These are phyloP conservation scores for Hippophae rhamnoides DNA, from an alignment of 306 rosid species.

Conservation along the genomic window DNA sequence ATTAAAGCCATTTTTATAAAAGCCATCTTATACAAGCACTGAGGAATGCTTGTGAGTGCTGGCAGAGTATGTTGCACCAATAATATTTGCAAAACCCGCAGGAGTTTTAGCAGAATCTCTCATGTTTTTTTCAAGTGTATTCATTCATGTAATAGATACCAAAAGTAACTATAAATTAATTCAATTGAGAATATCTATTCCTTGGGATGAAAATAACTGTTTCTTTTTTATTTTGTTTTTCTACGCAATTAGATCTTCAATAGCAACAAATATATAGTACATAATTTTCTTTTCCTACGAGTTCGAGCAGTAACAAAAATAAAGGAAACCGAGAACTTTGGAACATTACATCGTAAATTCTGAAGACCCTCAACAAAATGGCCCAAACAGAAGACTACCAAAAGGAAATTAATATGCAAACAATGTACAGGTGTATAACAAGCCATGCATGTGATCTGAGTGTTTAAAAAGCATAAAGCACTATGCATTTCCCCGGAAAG, in stretches of 20 bases:
- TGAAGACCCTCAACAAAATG: not conserved
- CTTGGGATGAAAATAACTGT: too few species aligned
- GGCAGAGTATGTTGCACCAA: constrained; percentile 95
- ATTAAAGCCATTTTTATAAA: constrained; percentile 12
- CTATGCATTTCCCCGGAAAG: constrained; percentile 6
- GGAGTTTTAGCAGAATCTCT: constrained; percentile 57
- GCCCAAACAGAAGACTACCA: not conserved
- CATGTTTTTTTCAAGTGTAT: constrained; percentile 37
- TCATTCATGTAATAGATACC: too few species aligned
- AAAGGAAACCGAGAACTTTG: too few species aligned
- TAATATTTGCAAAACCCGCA: constrained; percentile 83
- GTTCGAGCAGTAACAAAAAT: too few species aligned
- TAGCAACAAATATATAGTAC: too few species aligned
- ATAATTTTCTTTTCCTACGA: too few species aligned
- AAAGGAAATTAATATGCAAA: not conserved
- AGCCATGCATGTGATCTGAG: constrained; percentile 16
- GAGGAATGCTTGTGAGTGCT: constrained; percentile 57
- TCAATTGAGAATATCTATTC: too few species aligned
- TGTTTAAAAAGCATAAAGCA: constrained; percentile 8
- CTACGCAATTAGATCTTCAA: too few species aligned
- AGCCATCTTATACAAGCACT: constrained; percentile 75
- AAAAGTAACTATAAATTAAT: too few species aligned
- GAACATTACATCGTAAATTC: too few species aligned
- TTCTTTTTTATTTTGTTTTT: too few species aligned
- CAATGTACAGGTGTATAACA: constrained; percentile 23